phyloP scores from a whole-genome alignment of 495 filamentous ascomycete genomes.

The Mytilinidion resinicola region DNA sequence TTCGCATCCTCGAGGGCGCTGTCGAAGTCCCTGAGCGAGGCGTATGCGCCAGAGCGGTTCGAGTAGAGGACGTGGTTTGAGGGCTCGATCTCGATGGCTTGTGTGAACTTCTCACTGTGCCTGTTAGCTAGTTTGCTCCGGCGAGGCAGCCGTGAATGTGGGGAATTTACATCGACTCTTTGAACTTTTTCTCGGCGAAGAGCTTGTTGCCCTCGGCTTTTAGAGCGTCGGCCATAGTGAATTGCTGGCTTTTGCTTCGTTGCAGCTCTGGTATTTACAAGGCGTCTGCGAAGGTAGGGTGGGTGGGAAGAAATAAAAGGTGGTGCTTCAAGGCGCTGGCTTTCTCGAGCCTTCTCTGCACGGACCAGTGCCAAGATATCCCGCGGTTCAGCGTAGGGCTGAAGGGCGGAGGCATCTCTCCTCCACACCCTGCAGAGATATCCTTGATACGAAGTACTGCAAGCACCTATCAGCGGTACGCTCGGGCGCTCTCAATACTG shows the following conservation, averaged over 20 bases:
- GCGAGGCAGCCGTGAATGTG: conserved; percentile 1
- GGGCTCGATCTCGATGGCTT: conserved; percentile 86
- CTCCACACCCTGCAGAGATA: too few relatives aligned
- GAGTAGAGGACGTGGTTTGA: conserved; percentile 94
- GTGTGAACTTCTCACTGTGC: conserved; percentile 80
- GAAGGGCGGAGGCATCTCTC: too few relatives aligned
- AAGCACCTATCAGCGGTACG: too few relatives aligned
- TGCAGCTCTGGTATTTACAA: background rate
- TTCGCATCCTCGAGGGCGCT: conserved; percentile 82
- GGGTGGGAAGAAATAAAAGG: conserved; percentile 19
- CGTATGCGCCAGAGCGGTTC: conserved; percentile 93
- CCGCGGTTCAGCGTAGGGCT: too few relatives aligned
- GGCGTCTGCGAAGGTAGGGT: background rate
- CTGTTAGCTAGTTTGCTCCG: background rate
- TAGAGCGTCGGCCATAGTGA: conserved; percentile 49
- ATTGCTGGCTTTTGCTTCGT: background rate
- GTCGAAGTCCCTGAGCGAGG: conserved; percentile 80
- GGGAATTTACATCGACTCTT: conserved; percentile 80
- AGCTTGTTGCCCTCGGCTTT: conserved; percentile 98
- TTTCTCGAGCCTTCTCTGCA: conserved; percentile 11
- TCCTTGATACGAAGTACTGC: too few relatives aligned
- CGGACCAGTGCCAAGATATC: too few relatives aligned
- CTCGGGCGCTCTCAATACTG: too few relatives aligned
- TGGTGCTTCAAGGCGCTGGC: conserved; percentile 15
- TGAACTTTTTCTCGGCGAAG: conserved; percentile 92